Percentiles rank a stretch among this genome's conserved stretches.
Evolutionary conservation across 208 protist species (phyloP).

Genomic region (Zelonia costaricensis): DNA sequence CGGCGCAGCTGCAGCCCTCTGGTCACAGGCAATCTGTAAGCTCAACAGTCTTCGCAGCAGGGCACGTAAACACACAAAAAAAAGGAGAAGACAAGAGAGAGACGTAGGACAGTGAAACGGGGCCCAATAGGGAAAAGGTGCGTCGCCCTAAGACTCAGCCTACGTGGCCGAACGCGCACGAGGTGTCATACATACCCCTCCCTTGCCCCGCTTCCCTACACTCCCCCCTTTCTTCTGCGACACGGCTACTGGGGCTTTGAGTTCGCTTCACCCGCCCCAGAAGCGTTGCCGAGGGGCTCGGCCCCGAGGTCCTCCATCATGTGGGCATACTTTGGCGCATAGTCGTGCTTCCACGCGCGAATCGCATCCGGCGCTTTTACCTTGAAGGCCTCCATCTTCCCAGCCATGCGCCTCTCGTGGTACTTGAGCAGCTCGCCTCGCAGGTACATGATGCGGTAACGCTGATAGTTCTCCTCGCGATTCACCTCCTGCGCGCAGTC

Average conservation of each 20-base stretch:
- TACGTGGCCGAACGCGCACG: too few species aligned
- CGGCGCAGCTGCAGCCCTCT: too few species aligned
- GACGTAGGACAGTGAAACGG: too few species aligned
- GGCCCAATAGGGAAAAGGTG: too few species aligned
- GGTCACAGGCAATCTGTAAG: too few species aligned
- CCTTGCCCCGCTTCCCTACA: too few species aligned
- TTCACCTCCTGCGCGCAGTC: conserved; percentile 84
- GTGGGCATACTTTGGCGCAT: conserved; percentile 83
- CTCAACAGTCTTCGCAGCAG: too few species aligned
- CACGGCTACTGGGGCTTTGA: neutral
- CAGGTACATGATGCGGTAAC: conserved; percentile 80
- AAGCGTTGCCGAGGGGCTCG: conserved; percentile 11
- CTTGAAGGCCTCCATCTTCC: conserved; percentile 85
- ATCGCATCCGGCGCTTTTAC: conserved; percentile 68
- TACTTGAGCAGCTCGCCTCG: conserved; percentile 79
- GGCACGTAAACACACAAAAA: too few species aligned
- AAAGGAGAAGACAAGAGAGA: too few species aligned
- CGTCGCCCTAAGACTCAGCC: too few species aligned
- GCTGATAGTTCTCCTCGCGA: conserved; percentile 85
- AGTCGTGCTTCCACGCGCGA: conserved; percentile 77
- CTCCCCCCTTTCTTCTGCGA: neutral
- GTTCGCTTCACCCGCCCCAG: neutral
- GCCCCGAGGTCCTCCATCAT: conserved; percentile 80
- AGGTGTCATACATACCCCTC: too few species aligned
- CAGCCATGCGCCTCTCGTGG: conserved; percentile 63